Percentiles rank a stretch among this genome's conserved stretches.
These are phyloP conservation scores for Leucaena leucocephala DNA, from an alignment of 306 rosid genomes.

Conservation along the genomic window DNA sequence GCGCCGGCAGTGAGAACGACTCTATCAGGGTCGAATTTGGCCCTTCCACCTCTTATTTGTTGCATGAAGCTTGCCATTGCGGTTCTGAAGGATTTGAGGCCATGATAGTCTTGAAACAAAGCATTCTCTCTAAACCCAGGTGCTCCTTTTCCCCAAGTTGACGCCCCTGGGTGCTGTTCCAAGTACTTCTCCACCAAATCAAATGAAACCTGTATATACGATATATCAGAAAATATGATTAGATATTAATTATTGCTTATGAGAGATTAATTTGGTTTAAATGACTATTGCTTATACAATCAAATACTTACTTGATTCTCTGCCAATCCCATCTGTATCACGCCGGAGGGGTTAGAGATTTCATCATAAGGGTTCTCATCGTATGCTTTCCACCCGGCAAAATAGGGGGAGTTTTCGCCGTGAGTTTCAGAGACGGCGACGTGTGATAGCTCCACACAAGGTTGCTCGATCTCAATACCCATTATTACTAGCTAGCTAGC, in stretches of 20 bases:
- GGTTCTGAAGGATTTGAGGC: constrained; percentile 64
- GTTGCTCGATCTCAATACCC: constrained; percentile 66
- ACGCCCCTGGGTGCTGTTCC: constrained; percentile 61
- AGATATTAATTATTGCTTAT: background rate
- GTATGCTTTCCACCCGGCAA: constrained; percentile 97
- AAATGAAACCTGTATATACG: constrained; percentile 72
- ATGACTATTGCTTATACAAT: background rate
- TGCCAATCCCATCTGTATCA: constrained; percentile 92
- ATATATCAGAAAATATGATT: background rate
- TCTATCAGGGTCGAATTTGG: constrained; percentile 71
- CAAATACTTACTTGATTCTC: constrained; percentile 81
- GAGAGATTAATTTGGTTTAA: background rate
- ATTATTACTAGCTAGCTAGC: constrained; percentile 39
- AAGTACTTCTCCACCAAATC: constrained; percentile 78
- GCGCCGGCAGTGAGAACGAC: constrained; percentile 94
- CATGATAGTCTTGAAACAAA: constrained; percentile 92
- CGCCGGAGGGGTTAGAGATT: constrained; percentile 66
- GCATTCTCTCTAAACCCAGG: constrained; percentile 82
- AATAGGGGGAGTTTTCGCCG: constrained; percentile 92
- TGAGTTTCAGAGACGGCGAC: constrained; percentile 84
- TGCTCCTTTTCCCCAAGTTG: constrained; percentile 59
- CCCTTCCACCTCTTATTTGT: constrained; percentile 71
- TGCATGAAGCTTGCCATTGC: constrained; percentile 97
- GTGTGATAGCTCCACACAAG: constrained; percentile 61
- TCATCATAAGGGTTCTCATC: constrained; percentile 82